These are phyloP conservation scores for Yarrowia keelungensis DNA, from an alignment of 805 yeast genomes.

Conservation along the genomic window DNA sequence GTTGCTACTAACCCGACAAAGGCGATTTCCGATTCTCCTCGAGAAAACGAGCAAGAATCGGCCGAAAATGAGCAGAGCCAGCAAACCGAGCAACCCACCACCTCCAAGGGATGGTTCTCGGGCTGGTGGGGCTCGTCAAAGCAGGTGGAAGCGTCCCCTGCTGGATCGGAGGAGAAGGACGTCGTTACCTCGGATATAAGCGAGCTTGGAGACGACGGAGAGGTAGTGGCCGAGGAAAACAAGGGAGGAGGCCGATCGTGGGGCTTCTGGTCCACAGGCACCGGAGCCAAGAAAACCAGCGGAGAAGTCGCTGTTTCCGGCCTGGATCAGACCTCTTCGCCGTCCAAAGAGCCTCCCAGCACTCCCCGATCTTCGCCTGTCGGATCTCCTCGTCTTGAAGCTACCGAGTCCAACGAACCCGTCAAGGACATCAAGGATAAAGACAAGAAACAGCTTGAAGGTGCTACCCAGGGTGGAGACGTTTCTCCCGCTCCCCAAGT, in stretches of 20 bases:
- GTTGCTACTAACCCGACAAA: conserved; percentile 8
- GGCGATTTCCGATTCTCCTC: conserved; percentile 1
- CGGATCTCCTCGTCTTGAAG: conserved; percentile 29
- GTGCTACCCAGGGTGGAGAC: conserved; percentile 25
- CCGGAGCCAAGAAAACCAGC: conserved; percentile 29
- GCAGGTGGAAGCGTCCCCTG: conserved; percentile 20
- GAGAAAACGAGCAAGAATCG: too few species aligned
- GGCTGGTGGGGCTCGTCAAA: conserved; percentile 26
- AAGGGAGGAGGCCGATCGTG: conserved; percentile 44
- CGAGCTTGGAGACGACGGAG: conserved; percentile 18
- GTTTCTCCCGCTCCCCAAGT: background rate
- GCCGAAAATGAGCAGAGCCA: too few species aligned
- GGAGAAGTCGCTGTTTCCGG: conserved; percentile 49
- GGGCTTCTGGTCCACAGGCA: conserved; percentile 49
- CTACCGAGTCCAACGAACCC: conserved; percentile 37
- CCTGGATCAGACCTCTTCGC: conserved; percentile 41
- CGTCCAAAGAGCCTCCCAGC: conserved; percentile 46
- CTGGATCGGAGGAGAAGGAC: conserved; percentile 24
- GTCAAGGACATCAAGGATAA: conserved; percentile 18
- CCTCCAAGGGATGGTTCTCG: conserved; percentile 25
- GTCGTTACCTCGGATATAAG: conserved; percentile 1
- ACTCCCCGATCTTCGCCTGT: conserved; percentile 42
- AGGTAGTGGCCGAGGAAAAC: conserved; percentile 28
- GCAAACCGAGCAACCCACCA: too few species aligned
- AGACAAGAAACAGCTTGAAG: conserved; percentile 36